Base-by-base conservation (phyloP, 2,329 filamentous ascomycete genomes). In the Neofusicoccum sp. region DNA sequence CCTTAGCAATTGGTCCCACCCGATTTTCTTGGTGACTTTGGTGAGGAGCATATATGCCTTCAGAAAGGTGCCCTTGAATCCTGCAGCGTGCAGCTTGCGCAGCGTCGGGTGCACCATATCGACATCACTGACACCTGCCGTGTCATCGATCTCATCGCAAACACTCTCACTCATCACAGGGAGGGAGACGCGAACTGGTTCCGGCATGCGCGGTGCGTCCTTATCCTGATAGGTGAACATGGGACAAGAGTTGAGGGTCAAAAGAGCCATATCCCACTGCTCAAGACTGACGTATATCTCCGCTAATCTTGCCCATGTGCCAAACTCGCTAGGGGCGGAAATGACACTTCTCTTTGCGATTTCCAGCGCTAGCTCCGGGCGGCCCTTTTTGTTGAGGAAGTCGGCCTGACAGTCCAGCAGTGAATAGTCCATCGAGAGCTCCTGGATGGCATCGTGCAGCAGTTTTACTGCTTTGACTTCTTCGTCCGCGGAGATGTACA, bases 141-240 rank as follows among this genome's bases (percentile, higher is more conserved):
- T 91, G 75, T 95, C 96, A 71, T 98, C 93, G 66, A 99, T 96
- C 72, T 99, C 95, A 68, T 99, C 95, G 58, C 97, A 85, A 61
- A 93, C 86, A 16, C 91, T 96, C 75, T 98, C 95, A 0, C 89
- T 84, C 57, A 98, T 82, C 14, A 93, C 90, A 0, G 95, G 95
- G 12, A 99, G 84, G 67, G 90, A 86, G 43, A 98, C 89, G 60
- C 92, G 90, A 68, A 89, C 89, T 0, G 95, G 93, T 70, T 96
- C 92, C 1, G 95, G 95, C 89, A 98, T 93, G 62, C 95, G 79
- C 3, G 95, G 95, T 5, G 92, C 89, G 73, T 99, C 95, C 75
- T 97, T 98, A 76, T 99, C 95, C 76, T 98, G 95, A 75, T 99
- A 98, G 6, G 95, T 99, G 75, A 99, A 99, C 95, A 99, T 99